A percentile compares a stretch with the other conserved stretches of the same genome.
These are phyloP conservation scores for Pulveroboletus sp. DNA, from an alignment of 768 basidiomycete species.

Conservation along the genomic window DNA sequence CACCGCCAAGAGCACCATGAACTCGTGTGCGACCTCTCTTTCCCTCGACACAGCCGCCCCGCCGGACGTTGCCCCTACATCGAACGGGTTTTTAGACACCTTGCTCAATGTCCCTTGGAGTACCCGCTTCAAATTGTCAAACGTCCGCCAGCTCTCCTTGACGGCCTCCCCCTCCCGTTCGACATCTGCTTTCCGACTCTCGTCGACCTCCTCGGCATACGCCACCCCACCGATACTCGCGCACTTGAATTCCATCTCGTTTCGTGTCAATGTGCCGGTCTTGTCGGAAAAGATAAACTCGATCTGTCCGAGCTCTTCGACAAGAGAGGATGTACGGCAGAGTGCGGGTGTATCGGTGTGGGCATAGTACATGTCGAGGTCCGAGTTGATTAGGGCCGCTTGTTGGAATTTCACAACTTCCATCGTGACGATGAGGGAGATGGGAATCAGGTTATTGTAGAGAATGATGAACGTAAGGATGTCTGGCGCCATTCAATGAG, in stretches of 20 bases:
- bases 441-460: constrained; percentile 98
- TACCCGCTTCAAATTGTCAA: constrained; percentile 63
- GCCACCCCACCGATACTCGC: constrained; percentile 86
- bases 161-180: constrained; percentile 39
- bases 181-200: constrained; percentile 64
- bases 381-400: constrained; percentile 94
- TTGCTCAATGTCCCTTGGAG: constrained; percentile 39
- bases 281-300: constrained; percentile 96
- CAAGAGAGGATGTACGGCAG: constrained; percentile 96
- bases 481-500: constrained; percentile 46
- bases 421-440: constrained; percentile 99
- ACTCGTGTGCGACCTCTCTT: constrained; percentile 64
- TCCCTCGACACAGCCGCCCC: constrained; percentile 7
- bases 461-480: constrained; percentile 98
- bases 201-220: constrained; percentile 91
- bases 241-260: constrained; percentile 97
- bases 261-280: constrained; percentile 92
- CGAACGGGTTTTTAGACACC: constrained; percentile 54
- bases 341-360: constrained; percentile 94
- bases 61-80: constrained; percentile 25
- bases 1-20: constrained; percentile 83
- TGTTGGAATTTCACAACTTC: constrained; percentile 99
- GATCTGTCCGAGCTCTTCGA: constrained; percentile 98
- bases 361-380: constrained; percentile 97
- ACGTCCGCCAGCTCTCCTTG: constrained; percentile 71